Evolutionary conservation across 139 green algal species (phyloP), one percentile per base, ranked within the genome.

Genomic region (Closterium sp.): DNA sequence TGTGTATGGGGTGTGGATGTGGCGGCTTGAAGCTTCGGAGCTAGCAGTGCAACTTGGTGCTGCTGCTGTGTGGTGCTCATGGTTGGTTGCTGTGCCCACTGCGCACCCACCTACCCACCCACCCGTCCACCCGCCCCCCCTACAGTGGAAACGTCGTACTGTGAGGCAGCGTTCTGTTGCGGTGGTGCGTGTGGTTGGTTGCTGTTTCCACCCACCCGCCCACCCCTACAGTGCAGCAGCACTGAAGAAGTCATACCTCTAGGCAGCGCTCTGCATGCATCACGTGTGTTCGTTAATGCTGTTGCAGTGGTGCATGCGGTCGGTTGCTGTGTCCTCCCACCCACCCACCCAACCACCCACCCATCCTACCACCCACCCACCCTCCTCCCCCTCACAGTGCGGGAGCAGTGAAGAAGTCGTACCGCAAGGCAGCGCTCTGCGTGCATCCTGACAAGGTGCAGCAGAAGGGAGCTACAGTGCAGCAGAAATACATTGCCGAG

Each of bases 401-500:
- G 32, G 84, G 31, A 28, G n/a, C 88, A 28, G 93, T 95, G 85
- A 95, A 95, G 93, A 95, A 95, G 86, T 28, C 33, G 33, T 95
- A 95, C 86, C 23, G 93, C 28, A 95, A 95, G 92, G 93, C 93
- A 28, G 91, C 89, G 4, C 90, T 95, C 30, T 88, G 90, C n/a
- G 92, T 95, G 81, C 93, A 95, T 84, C 93, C 93, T 2, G 93
- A 95, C 83, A 95, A 95, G 93, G 93, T 95, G 38, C 91, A 95
- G 84, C 93, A 95, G 90, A 95, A 94, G 92, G 93, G 93, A 19
- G 93, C 91, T 1, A 95, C 93, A 69, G 87, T 94, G 28, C 85
- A 95, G 92, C 93, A 95, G 55, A 95, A 95, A 31, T 95, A 95
- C 35, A 94, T 95, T 34, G 93, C 93, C 9, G 93, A 95, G 30